Percentiles rank a stretch among this genome's conserved stretches.
Evolutionary conservation across 352 stramenopile species (phyloP).

Genomic region (Globisporangium recalcitrans): DNA sequence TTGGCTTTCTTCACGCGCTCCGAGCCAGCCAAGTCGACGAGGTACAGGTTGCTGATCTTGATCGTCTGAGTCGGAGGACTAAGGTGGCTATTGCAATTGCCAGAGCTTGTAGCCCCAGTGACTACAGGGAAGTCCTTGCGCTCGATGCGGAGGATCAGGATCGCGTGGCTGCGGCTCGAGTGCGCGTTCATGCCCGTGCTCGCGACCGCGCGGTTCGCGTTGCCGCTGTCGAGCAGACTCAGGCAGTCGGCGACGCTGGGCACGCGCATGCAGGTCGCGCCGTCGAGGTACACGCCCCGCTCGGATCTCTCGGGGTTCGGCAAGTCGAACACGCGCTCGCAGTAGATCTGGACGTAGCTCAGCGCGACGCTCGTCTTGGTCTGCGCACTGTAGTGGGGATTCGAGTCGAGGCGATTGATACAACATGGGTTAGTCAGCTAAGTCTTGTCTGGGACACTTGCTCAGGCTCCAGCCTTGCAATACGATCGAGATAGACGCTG

Average conservation of each 20-base stretch:
- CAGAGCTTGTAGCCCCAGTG: neutral
- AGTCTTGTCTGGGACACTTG: too few species aligned
- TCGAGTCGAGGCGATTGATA: too few species aligned
- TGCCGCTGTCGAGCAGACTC: slow-evolving; percentile 36
- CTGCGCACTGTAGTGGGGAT: too few species aligned
- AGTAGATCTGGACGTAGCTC: slow-evolving; percentile 82
- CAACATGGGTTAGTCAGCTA: too few species aligned
- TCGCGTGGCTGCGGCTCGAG: slow-evolving; percentile 80
- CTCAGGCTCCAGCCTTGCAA: too few species aligned
- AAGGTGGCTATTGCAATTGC: too few species aligned
- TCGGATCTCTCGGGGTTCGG: slow-evolving; percentile 51
- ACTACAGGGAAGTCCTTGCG: slow-evolving; percentile 39
- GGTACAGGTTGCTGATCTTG: slow-evolving; percentile 52
- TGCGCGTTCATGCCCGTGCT: slow-evolving; percentile 86
- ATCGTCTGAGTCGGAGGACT: slow-evolving; percentile 26
- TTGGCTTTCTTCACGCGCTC: slow-evolving; percentile 67
- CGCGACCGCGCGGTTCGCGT: slow-evolving; percentile 69
- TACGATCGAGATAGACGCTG: too few species aligned
- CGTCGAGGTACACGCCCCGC: slow-evolving; percentile 61
- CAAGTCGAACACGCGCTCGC: slow-evolving; percentile 71
- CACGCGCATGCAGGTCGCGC: slow-evolving; percentile 36
- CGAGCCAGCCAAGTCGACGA: slow-evolving; percentile 70
- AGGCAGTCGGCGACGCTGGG: slow-evolving; percentile 44
- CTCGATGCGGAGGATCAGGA: slow-evolving; percentile 83
- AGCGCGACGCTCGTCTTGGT: slow-evolving; percentile 45